Evolutionary conservation across 2,329 filamentous ascomycete species (phyloP), one percentile per base, ranked within the genome.

Genomic region (Sporothrix protearum): DNA sequence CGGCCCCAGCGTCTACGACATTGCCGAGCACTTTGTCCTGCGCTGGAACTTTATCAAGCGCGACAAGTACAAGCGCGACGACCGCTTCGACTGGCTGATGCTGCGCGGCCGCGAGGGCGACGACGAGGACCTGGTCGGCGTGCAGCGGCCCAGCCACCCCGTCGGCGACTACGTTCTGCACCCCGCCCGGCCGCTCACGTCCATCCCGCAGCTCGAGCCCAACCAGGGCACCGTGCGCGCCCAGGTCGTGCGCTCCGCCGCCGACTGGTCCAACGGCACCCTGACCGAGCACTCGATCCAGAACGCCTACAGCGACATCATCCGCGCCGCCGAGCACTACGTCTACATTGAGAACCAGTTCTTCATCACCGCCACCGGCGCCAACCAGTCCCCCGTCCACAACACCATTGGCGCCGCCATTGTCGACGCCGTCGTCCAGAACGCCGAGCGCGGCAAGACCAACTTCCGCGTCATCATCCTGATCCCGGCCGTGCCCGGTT

Each of bases 271-370:
- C 19, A 96, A 92, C 78, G 95, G 95, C 3, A 96, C 97, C 73
- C 80, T 97, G 55, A 89, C 85, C 0, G 94, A 97, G 73, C 90
- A 93, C 76, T 94, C 91, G 67, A 97, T 97, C 72, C 92, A 96
- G 76, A 96, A 93, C 76, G 93, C 94, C 0, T 97, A 97, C 79
- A 85, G 85, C 72, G 93, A 97, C 74, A 83, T 96, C 39, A 98
- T 98, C 76, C 85, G 90, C 68, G 93, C 92, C 68, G 95, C 95
- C 0, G 84, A 97, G 80, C 95, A 98, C 79, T 97, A 89, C 76
- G 91, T 99, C 30, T 99, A 98, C 82, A 97, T 99, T 73, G 96
- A 99, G 80, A 98, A 98, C 77, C 96, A 99, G 77, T 98, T 98
- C 83, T 99, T 98, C 85, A 97, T 96, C 78, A 96, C 94, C 0